Evolutionary conservation across 345 rosid species (phyloP), one percentile per base, ranked within the genome.

Genomic region (Conringia planisiliqua): DNA sequence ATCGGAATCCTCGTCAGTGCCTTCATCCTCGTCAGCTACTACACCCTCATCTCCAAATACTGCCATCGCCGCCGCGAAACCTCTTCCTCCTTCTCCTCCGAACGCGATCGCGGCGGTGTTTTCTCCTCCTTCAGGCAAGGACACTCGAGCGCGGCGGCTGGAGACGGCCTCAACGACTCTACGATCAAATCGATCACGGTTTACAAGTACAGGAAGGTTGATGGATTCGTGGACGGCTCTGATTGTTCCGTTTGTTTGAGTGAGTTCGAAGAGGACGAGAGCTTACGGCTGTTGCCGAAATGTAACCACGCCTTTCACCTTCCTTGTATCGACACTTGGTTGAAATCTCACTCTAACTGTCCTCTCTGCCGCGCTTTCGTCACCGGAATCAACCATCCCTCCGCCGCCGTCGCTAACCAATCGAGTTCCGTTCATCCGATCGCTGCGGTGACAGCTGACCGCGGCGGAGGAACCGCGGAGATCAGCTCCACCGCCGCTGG

Each of bases 281-380:
- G 81, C 74, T 66, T 88, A 39, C 74, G 96, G 70, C 16, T 88
- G 27, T 40, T 89, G 82, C 98, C 97, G 0, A 89, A 88, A 42
- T 90, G 98, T 40, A 86, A 72, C 50, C 98, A 93, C 68, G 96
- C 97, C 10, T 93, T 93, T 69, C 98, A 91, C 72, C 82, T 91
- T 6, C 89, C 90, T 26, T 93, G 97, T 20, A 91, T 91, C 17
- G 97, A 93, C 68, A 78, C 96, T 18, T 93, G 98, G 97, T 74
- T 93, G 6, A 89, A 80, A 65, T 88, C 96, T 47, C 90, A 89
- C 75, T 83, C 97, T 9, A 93, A 80, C 26, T 93, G 98, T 51
- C 98, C 97, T 4, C 94, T 93, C 6, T 93, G 98, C 75, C 96
- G 94, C 17, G 85, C 77, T 32, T 32, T 82, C 17, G 32, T 71